phyloP scores from a whole-genome alignment of 257 asterid genomes.

The Forsythia suspensa region DNA sequence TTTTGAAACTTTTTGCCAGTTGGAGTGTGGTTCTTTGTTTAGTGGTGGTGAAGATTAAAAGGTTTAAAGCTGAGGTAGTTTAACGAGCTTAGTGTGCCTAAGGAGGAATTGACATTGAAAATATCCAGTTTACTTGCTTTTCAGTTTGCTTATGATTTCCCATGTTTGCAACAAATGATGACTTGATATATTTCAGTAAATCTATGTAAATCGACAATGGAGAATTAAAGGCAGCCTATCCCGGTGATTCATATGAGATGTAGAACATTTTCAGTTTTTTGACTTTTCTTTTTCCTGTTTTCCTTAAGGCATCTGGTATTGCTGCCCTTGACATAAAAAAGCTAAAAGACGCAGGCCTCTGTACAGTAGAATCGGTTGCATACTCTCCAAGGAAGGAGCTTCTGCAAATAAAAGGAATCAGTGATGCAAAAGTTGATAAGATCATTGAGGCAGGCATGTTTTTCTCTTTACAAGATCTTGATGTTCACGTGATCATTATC shows the following conservation, averaged over 20 bases:
- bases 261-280: slow-evolving; percentile 8
- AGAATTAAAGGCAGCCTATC: background rate
- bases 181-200: background rate
- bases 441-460: slow-evolving; percentile 95
- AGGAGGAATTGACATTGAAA: background rate
- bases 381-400: slow-evolving; percentile 96
- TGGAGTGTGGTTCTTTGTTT: background rate
- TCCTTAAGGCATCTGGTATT: slow-evolving; percentile 75
- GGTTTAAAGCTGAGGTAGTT: background rate
- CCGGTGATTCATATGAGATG: background rate
- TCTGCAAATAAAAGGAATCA: slow-evolving; percentile 86
- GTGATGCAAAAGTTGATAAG: slow-evolving; percentile 98
- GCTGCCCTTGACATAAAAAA: slow-evolving; percentile 88
- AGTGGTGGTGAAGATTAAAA: background rate
- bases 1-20: background rate
- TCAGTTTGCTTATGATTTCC: background rate
- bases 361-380: slow-evolving; percentile 90
- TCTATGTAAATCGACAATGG: background rate
- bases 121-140: background rate
- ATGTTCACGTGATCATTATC: background rate
- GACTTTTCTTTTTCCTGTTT: slow-evolving; percentile 11
- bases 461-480: slow-evolving; percentile 7
- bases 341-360: slow-evolving; percentile 89
- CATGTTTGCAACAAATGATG: background rate
- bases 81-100: background rate